Evolutionary conservation across 2,329 filamentous ascomycete species (phyloP), one percentile per base, ranked within the genome.

Genomic region (Aspergillus luchuensis): DNA sequence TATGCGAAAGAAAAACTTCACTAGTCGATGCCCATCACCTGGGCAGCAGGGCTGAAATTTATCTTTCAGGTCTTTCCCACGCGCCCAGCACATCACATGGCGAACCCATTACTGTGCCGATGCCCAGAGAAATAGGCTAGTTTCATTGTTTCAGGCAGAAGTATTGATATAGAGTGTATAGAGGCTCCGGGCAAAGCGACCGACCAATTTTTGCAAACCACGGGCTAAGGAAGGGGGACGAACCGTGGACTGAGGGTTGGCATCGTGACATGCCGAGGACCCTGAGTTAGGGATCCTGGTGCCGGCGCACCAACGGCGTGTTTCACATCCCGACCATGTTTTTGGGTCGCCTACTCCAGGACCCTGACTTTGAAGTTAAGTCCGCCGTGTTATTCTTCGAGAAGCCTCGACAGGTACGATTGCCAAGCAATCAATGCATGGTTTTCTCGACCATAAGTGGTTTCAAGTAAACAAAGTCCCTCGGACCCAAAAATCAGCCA

Each of bases 261-360:
- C 28, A 30, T 11, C 4, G 5, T 56, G 21, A 11, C 10, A 15
- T 36, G 10, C 53, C 28, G 38, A 55, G 38, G 52, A 55, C 52
- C 38, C 52, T 55, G 41, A 17, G 47, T 15, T 17, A 25, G 25
- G 28, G 19, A 39, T 43, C 45, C 33, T 47, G 17, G 17, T 23
- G 23, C 23, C 25, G 25, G 19, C 25, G 28, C 25, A 28, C 53
- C 53, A 56, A 56, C 53, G 53, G 53, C 25, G 25, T 47, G 53
- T 56, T 56, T 47, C 53, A 56, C 25, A 23, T 21, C 23, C 28
- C 23, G 39, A 19, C 25, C 53, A 45, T 6, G 17, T 36, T 56
- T 47, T 56, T 25, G 39, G 53, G 47, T 45, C 41, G 19, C 13
- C 19, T 13, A 45, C 41, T 45, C 11, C 4, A 45, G 21, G 13